phyloP scores from a whole-genome alignment of 441 rosid species.

The Flueggea neowawraea region DNA sequence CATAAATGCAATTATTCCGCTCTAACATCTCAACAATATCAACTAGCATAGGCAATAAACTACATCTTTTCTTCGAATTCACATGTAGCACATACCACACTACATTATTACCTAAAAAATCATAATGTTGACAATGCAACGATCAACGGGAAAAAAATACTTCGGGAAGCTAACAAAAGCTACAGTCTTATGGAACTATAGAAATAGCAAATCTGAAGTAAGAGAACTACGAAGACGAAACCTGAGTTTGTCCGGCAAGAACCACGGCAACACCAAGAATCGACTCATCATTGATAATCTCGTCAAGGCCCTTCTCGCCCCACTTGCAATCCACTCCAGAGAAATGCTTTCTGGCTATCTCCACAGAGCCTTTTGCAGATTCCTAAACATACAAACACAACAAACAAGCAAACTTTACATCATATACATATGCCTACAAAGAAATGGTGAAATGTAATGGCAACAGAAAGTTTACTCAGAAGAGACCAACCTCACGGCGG shows the following conservation, averaged over 20 bases:
- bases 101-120: no score
- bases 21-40: no score
- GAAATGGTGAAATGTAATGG: not conserved
- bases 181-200: not conserved
- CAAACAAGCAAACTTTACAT: constrained; percentile 4
- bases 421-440: not conserved
- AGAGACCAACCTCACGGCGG: constrained; percentile 58
- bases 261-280: constrained; percentile 86
- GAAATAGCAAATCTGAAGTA: not conserved
- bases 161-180: not conserved
- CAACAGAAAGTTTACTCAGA: not conserved
- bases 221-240: constrained; percentile 7
- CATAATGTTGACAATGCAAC: no score
- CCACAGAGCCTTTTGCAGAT: constrained; percentile 76
- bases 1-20: no score
- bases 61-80: no score
- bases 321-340: constrained; percentile 76
- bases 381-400: constrained; percentile 34
- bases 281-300: constrained; percentile 62
- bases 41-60: no score
- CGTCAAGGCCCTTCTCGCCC: constrained; percentile 84
- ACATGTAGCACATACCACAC: no score
- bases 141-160: not conserved
- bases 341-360: constrained; percentile 75
- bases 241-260: constrained; percentile 91